These are phyloP conservation scores for Termitomyces bulborhizus DNA, from an alignment of 768 basidiomycete genomes.

Conservation along the genomic window DNA sequence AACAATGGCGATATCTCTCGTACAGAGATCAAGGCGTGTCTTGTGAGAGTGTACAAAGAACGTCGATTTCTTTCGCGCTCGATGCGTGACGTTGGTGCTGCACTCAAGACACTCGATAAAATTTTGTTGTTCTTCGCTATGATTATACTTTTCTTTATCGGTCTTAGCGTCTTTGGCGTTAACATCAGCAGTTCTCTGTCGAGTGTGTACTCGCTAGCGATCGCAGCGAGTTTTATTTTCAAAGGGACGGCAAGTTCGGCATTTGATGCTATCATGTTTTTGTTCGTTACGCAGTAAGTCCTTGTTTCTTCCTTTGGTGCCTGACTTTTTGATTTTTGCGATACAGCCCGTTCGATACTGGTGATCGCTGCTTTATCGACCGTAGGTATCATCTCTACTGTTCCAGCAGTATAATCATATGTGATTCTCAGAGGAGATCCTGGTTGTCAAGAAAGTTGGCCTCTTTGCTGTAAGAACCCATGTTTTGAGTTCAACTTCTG, in stretches of 20 bases:
- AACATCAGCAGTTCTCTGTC: constrained; percentile 59
- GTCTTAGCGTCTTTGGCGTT: constrained; percentile 67
- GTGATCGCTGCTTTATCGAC: constrained; percentile 76
- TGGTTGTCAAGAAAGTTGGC: constrained; percentile 77
- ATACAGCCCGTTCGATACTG: constrained; percentile 70
- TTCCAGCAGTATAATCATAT: not conserved
- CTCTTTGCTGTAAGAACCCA: constrained; percentile 54
- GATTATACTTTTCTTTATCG: constrained; percentile 65
- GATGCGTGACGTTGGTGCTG: constrained; percentile 69
- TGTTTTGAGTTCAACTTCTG: not conserved
- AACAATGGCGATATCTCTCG: constrained; percentile 72
- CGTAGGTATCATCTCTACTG: constrained; percentile 23
- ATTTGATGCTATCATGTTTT: constrained; percentile 77
- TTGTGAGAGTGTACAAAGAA: constrained; percentile 73
- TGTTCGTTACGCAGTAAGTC: constrained; percentile 77
- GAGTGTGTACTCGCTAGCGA: constrained; percentile 64
- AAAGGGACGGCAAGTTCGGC: constrained; percentile 65
- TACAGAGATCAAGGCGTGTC: constrained; percentile 64
- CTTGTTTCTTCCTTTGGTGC: not conserved
- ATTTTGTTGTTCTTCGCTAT: constrained; percentile 60
- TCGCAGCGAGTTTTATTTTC: constrained; percentile 79
- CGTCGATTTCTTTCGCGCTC: constrained; percentile 69
- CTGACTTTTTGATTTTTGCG: not conserved
- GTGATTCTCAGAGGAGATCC: constrained; percentile 43
- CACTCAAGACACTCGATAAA: constrained; percentile 57